Evolutionary conservation across 2,329 filamentous ascomycete species (phyloP).

Genomic region (Fusarium sp.): DNA sequence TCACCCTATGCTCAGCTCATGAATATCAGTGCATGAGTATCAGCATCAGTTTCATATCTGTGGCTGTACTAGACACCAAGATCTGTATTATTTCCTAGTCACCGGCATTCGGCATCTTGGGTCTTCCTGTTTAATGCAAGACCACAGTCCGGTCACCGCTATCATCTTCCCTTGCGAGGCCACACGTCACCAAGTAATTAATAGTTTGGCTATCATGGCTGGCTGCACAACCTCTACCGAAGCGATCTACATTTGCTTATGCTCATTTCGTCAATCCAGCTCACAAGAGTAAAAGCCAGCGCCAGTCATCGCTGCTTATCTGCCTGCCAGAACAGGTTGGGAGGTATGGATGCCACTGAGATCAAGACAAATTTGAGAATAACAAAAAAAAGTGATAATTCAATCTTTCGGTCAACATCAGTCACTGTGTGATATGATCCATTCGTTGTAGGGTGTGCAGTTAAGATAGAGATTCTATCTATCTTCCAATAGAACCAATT

Average conservation of each 20-base stretch:
- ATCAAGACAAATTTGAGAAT: background rate
- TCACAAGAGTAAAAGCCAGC: conserved; percentile 31
- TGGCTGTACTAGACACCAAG: conserved; percentile 9
- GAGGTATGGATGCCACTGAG: conserved; percentile 1
- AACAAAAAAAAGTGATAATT: background rate
- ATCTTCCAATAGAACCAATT: background rate
- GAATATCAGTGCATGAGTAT: conserved; percentile 17
- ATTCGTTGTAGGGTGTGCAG: conserved; percentile 11
- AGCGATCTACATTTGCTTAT: conserved; percentile 8
- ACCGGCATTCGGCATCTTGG: conserved; percentile 38
- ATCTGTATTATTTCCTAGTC: background rate
- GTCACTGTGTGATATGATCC: conserved; percentile 12
- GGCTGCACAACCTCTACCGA: background rate
- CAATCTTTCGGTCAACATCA: conserved; percentile 32
- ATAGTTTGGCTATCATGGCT: conserved; percentile 11
- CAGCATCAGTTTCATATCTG: conserved; percentile 1
- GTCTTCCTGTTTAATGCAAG: background rate
- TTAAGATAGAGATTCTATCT: background rate
- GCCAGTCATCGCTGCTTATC: conserved; percentile 48
- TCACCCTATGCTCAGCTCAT: conserved; percentile 44
- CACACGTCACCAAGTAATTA: background rate
- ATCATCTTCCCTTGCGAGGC: conserved; percentile 4
- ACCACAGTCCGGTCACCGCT: conserved; percentile 14
- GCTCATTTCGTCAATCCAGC: conserved; percentile 17
- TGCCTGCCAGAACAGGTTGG: conserved; percentile 13